These are phyloP conservation scores for Wickerhamomyces canadensis DNA, from an alignment of 805 yeast species.

Conservation along the genomic window DNA sequence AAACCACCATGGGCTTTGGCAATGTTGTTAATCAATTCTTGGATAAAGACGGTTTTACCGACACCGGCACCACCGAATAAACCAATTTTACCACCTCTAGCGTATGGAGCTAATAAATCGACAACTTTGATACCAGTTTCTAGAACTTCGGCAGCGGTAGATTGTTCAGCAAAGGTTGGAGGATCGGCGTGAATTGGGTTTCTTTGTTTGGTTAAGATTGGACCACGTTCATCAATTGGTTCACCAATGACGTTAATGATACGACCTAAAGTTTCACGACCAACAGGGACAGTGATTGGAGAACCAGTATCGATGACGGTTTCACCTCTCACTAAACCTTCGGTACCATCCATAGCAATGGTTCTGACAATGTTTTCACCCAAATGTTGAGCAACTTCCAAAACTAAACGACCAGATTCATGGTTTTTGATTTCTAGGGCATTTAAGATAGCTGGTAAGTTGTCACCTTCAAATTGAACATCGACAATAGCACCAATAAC, in stretches of 20 bases:
- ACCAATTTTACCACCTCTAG: conserved; percentile 99
- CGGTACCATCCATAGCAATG: conserved; percentile 99
- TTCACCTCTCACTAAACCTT: conserved; percentile 98
- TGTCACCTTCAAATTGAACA: conserved; percentile 97
- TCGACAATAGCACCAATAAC: conserved; percentile 99
- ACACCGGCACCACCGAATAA: conserved; percentile 99
- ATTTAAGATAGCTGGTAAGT: conserved; percentile 94
- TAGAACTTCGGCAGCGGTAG: conserved; percentile 95
- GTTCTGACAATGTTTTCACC: conserved; percentile 99
- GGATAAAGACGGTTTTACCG: conserved; percentile 99
- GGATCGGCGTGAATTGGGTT: conserved; percentile 99
- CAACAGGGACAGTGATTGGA: conserved; percentile 98
- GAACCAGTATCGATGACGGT: conserved; percentile 91
- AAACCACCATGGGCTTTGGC: conserved; percentile 99
- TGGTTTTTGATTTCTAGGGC: conserved; percentile 86
- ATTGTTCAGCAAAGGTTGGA: conserved; percentile 93
- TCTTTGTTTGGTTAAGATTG: conserved; percentile 85
- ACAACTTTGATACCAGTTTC: conserved; percentile 99
- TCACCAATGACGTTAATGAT: conserved; percentile 98
- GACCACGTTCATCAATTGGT: conserved; percentile 99
- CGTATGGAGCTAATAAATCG: conserved; percentile 98
- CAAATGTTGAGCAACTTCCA: conserved; percentile 99
- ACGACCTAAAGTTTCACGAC: conserved; percentile 98
- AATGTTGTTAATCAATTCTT: conserved; percentile 98
- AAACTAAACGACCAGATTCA: conserved; percentile 73